Base-by-base conservation (phyloP, 768 basidiomycete genomes). In the Kwoniella newhampshirensis region DNA sequence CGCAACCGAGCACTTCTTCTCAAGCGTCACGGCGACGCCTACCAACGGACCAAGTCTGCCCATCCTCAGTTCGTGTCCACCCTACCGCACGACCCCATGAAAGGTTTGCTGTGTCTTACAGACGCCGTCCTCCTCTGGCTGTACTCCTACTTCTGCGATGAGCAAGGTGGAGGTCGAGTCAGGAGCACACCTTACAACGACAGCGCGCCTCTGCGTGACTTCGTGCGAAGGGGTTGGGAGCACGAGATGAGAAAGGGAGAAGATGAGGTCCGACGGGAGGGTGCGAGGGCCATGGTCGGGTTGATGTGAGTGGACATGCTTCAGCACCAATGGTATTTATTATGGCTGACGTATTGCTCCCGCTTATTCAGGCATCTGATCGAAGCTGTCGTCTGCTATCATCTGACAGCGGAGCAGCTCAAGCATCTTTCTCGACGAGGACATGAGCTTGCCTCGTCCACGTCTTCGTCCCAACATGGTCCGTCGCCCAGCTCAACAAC, bases 11-110 rank as follows among this genome's bases (percentile, higher is more conserved):
- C 69, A 2, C 51, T 71, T 9, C 56, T 62, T 0, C 49, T 67
- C 20, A 71, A 71, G 51, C 58, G 69, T 1, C 69, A 65, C 49
- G 69, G 66, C 12, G 69, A 71, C 48, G 69, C 69, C n/a, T 64
- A 67, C 49, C 47, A 51, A 18, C 58, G 69, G 1, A 13, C 47
- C 1, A 21, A 40, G 0, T 41, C 55, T 27, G 66, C 66, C 6
- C 58, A 61, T n/a, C 41, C 59, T 6, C 43, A 65, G 51, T 63
- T 50, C 21, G 36, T 32, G 12, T 47, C 54, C n/a, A 39, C 32
- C 25, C 45, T 66, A n/a, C 56, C 64, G 1, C 25, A 53, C 12
- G 68, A 73, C 25, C 61, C 58, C 2, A 46, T 73, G 12, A 52
- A 63, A 25, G 71, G 64, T 21, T 51, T 70, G 4, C 45, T 73